Evolutionary conservation across 768 basidiomycete genomes (phyloP).

Genomic region (Baorangia bicolor): DNA sequence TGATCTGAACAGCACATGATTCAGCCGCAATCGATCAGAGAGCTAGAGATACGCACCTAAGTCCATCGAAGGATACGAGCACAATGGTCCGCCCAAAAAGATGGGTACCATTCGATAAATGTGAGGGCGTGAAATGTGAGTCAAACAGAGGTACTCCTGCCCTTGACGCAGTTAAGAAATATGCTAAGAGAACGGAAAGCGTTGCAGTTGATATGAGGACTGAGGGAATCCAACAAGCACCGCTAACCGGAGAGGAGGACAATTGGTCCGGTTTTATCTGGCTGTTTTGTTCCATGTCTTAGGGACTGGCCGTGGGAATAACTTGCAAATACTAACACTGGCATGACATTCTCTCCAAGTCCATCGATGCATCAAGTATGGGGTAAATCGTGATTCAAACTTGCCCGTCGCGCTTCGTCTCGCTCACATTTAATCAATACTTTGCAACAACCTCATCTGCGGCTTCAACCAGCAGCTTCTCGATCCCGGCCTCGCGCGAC

Average conservation of each 20-base stretch:
- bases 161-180: background rate
- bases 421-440: slow-evolving; percentile 10
- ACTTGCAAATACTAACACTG: background rate
- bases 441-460: slow-evolving; percentile 29
- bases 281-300: background rate
- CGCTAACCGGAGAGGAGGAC: background rate
- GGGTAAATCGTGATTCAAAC: background rate
- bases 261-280: too few relatives aligned
- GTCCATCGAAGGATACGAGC: slow-evolving; percentile 84
- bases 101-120: slow-evolving; percentile 74
- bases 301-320: background rate
- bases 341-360: background rate
- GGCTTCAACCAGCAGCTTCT: slow-evolving; percentile 68
- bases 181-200: slow-evolving; percentile 8
- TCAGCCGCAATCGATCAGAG: background rate
- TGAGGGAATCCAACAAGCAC: background rate
- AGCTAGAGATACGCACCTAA: slow-evolving; percentile 28
- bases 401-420: background rate
- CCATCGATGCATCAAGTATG: too few relatives aligned
- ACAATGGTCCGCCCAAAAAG: slow-evolving; percentile 74
- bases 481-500: slow-evolving; percentile 68
- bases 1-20: slow-evolving; percentile 43
- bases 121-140: background rate
- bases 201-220: slow-evolving; percentile 4
- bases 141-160: background rate